Evolutionary conservation across 2,329 filamentous ascomycete species (phyloP).

Genomic region (Gyromitra esculenta): DNA sequence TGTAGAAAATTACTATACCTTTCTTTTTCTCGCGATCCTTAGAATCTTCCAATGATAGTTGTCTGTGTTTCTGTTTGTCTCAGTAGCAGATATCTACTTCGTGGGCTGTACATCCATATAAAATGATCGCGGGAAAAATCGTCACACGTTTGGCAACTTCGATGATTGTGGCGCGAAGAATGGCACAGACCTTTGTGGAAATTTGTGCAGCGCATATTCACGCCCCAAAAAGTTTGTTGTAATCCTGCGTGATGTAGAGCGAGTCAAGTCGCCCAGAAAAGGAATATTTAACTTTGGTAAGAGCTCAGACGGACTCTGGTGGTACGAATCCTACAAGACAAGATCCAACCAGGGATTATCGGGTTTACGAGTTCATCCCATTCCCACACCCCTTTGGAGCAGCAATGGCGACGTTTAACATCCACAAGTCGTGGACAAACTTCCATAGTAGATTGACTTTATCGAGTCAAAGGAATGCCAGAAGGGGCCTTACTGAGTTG

Average conservation of each 20-base stretch:
- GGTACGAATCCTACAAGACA: not conserved
- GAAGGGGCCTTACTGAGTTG: slow-evolving; percentile 7
- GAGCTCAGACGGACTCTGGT: not conserved
- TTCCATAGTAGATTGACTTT: slow-evolving; percentile 36
- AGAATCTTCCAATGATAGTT: slow-evolving; percentile 32
- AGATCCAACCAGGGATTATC: slow-evolving; percentile 18
- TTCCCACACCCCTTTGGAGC: not conserved
- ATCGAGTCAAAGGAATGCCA: slow-evolving; percentile 21
- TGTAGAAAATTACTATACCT: not conserved
- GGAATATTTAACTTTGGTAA: not conserved
- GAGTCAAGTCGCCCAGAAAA: slow-evolving; percentile 4
- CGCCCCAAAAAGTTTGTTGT: not conserved
- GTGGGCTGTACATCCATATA: not conserved
- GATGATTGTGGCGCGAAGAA: not conserved
- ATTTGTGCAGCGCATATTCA: not conserved
- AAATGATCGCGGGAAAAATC: slow-evolving; percentile 2
- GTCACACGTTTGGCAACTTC: not conserved
- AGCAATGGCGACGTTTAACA: slow-evolving; percentile 35
- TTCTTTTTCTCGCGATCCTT: slow-evolving; percentile 14
- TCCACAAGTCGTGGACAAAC: slow-evolving; percentile 20
- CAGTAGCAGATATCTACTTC: not conserved
- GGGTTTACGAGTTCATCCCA: slow-evolving; percentile 36
- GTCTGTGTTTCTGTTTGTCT: slow-evolving; percentile 3
- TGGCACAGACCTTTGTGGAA: slow-evolving; percentile 6
- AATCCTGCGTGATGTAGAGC: not conserved